Evolutionary conservation across 192 early-diverging fungal genomes (phyloP).

Genomic region (Lunasporangiospora selenospora): DNA sequence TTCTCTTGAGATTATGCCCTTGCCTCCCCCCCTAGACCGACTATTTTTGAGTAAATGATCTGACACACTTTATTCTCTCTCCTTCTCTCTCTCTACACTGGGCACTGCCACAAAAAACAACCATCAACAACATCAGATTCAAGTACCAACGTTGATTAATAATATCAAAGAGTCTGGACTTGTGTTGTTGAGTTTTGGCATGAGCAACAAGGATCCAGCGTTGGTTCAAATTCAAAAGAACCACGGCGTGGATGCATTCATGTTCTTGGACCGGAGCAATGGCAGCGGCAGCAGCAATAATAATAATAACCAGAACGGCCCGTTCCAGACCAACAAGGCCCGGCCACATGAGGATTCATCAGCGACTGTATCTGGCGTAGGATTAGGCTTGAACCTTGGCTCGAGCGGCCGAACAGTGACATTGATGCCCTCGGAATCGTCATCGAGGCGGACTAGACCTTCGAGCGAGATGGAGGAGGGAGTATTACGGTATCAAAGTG

Average conservation of each 20-base stretch:
- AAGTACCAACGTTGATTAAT: slow-evolving; percentile 84
- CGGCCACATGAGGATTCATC: too few species aligned
- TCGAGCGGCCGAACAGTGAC: too few species aligned
- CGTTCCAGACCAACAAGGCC: too few species aligned
- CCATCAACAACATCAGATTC: slow-evolving; percentile 72
- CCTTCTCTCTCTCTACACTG: not conserved
- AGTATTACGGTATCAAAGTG: slow-evolving; percentile 43
- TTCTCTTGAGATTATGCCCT: too few species aligned
- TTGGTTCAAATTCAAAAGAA: slow-evolving; percentile 71
- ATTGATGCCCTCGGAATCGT: not conserved
- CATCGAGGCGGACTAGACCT: too few species aligned
- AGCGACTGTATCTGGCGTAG: too few species aligned
- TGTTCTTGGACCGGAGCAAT: slow-evolving; percentile 55
- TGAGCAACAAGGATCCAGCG: slow-evolving; percentile 63
- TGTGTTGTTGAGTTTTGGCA: slow-evolving; percentile 85
- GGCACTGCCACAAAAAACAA: not conserved
- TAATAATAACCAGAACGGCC: too few species aligned
- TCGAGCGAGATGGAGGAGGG: slow-evolving; percentile 43
- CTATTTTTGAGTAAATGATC: not conserved
- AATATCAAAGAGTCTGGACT: slow-evolving; percentile 90
- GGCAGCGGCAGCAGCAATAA: not conserved
- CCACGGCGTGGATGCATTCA: slow-evolving; percentile 86
- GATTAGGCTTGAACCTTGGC: too few species aligned
- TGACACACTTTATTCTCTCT: not conserved
- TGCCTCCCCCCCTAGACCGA: not conserved